These are phyloP conservation scores for Miamiensis avidus DNA, from an alignment of 169 alveolate species.

Conservation along the genomic window DNA sequence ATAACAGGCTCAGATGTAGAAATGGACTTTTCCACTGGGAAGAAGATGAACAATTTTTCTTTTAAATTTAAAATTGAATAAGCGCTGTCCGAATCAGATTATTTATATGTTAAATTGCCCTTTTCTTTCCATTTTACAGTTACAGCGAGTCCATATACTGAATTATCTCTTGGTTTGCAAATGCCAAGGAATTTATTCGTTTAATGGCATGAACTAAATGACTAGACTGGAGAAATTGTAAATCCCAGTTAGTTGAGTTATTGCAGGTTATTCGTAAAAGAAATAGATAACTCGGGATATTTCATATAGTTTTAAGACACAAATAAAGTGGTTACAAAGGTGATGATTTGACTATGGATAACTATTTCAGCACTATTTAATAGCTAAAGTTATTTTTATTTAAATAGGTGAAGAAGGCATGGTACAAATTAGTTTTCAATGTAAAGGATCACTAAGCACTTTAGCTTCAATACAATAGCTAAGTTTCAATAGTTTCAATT, in stretches of 20 bases:
- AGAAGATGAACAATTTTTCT: neutral
- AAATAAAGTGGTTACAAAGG: neutral
- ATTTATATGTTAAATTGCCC: neutral
- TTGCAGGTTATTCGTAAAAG: neutral
- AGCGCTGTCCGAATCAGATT: neutral
- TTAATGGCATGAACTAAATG: neutral
- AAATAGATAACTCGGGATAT: neutral
- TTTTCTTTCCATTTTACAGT: neutral
- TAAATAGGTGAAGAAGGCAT: neutral
- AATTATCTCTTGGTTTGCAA: neutral
- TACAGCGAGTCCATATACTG: neutral
- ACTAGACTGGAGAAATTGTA: neutral
- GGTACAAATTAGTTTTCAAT: neutral
- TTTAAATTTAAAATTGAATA: too few relatives aligned
- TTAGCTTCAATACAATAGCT: neutral
- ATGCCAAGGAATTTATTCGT: neutral
- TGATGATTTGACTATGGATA: neutral
- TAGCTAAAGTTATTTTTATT: too few relatives aligned
- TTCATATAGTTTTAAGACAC: neutral
- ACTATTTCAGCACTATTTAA: neutral
- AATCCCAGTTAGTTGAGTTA: neutral
- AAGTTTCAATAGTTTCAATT: neutral
- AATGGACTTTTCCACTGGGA: neutral
- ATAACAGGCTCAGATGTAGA: neutral
- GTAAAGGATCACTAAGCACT: neutral